phyloP scores from a whole-genome alignment of 192 early-diverging fungal species.

The Rhizoclosmatium sp. region DNA sequence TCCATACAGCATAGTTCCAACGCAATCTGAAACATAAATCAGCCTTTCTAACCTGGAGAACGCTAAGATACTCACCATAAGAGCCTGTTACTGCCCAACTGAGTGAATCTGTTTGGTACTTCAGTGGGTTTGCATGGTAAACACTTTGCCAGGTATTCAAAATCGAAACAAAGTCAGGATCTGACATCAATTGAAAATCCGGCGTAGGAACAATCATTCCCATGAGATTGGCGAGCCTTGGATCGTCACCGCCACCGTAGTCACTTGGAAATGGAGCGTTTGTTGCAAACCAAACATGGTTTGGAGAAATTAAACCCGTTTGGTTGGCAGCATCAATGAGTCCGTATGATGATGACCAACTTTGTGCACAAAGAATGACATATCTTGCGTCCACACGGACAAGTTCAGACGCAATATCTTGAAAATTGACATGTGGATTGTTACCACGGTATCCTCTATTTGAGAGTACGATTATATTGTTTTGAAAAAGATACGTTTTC shows the following conservation, averaged over 20 bases:
- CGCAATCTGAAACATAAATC: neutral
- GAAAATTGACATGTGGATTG: neutral
- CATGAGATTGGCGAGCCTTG: neutral
- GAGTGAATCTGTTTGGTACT: neutral
- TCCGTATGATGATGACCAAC: neutral
- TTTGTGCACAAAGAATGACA: neutral
- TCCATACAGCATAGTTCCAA: constrained; percentile 14
- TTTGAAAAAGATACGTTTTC: neutral
- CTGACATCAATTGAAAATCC: neutral
- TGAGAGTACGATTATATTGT: neutral
- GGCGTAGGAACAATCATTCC: constrained; percentile 4
- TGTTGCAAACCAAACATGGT: constrained; percentile 16
- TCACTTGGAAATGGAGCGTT: constrained; percentile 8
- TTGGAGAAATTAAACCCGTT: neutral
- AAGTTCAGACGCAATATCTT: neutral
- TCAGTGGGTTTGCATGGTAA: neutral
- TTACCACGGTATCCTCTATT: neutral
- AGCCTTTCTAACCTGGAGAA: neutral
- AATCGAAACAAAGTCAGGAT: neutral
- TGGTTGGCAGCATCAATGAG: neutral
- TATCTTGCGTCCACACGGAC: neutral
- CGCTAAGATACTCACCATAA: no score
- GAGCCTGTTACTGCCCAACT: neutral
- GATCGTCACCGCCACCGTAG: constrained; percentile 5
- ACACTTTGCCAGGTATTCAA: neutral